These are phyloP conservation scores for Casuarina equisetifolia DNA, from an alignment of 306 rosid genomes.

Conservation along the genomic window DNA sequence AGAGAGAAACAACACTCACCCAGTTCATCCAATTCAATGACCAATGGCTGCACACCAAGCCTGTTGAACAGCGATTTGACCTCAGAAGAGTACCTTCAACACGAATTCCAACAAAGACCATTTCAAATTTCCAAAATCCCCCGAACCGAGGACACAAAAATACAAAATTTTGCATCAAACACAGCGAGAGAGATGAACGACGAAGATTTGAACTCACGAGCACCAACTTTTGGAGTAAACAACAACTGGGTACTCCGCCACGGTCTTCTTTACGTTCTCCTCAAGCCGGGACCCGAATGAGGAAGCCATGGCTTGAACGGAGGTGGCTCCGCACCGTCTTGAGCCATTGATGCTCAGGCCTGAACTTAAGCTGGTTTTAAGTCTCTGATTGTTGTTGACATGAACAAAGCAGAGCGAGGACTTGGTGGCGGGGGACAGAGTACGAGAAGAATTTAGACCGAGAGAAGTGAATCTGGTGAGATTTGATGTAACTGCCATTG, in stretches of 20 bases:
- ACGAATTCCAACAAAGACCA: background rate
- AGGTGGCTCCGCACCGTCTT: conserved; percentile 26
- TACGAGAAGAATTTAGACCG: conserved; percentile 29
- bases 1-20: conserved; percentile 41
- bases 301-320: conserved; percentile 60
- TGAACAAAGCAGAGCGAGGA: conserved; percentile 33
- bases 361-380: conserved; percentile 23
- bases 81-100: conserved; percentile 76
- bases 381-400: conserved; percentile 17
- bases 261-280: conserved; percentile 72
- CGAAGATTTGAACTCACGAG: conserved; percentile 54
- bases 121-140: conserved; percentile 14
- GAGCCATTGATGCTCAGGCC: conserved; percentile 31
- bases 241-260: conserved; percentile 68
- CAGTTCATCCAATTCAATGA: conserved; percentile 89
- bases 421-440: conserved; percentile 38
- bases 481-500: conserved; percentile 51
- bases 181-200: background rate
- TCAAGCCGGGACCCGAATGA: conserved; percentile 96
- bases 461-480: conserved; percentile 32
- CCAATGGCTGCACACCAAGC: conserved; percentile 66
- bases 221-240: conserved; percentile 98
- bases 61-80: conserved; percentile 76
- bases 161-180: background rate
- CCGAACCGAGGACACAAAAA: conserved; percentile 7